Base-by-base conservation (phyloP, 768 basidiomycete species). In the Kwoniella sp. region DNA sequence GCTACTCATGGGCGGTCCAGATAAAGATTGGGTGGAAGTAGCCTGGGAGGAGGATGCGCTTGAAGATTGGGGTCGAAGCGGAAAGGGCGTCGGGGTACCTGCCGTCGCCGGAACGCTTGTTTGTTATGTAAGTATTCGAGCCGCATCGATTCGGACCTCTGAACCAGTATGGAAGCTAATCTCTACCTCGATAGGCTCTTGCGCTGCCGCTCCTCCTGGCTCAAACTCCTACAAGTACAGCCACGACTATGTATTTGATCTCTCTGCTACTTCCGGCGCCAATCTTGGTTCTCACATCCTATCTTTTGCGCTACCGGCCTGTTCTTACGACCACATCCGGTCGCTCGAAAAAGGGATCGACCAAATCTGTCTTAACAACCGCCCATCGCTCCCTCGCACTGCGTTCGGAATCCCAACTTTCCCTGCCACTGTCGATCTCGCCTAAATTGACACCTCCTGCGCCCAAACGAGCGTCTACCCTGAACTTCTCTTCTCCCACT, bases 361-460 rank as follows among this genome's bases (percentile, higher is more conserved):
- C 63, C 10, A 67, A 68, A 24, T 22, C 37, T 21, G 60, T 66
- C 12, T 51, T 55, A n/a, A 52, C 51, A 37, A 54, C 67, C 15
- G 54, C 51, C 19, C 69, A 72, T 55, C 68, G 64, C 13, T 73
- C 72, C 13, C 59, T 77, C 5, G 75, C 75, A 1, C 61, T 77
- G 2, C 17, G 57, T 7, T 60, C 70, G 1, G 64, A 65, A 21
- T 77, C 75, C 2, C 68, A 77, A 48, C 67, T 77, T 0, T 70
- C 70, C 1, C 60, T 77, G 5, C 75, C 75, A 4, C 29, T 67
- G 19, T 63, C 72, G 7, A 58, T 74, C 26, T 77, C 75, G 1
- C 72, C 72, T 21, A 72, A 71, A 27, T 64, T 77, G 26, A 74
- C 72, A 0, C 72, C 75, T 7, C 75, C 70, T 0, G 59, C 44